These are phyloP conservation scores for Pseudozyma hubeiensis DNA, from an alignment of 1,284 basidiomycete genomes.

Conservation along the genomic window DNA sequence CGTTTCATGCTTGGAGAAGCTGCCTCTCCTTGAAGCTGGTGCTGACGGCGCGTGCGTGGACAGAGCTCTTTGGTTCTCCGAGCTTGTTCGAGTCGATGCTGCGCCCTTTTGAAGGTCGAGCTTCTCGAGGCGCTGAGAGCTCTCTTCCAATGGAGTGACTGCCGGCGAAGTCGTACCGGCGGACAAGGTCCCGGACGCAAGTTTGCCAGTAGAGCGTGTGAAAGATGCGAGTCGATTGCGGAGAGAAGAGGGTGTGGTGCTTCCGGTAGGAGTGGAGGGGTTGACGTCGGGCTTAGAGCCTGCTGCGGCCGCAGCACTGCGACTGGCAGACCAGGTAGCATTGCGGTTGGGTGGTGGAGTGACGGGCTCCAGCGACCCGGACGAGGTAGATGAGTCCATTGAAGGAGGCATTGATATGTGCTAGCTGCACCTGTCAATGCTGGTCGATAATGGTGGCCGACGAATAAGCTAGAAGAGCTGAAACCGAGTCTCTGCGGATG, in stretches of 20 bases:
- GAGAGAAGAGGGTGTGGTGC: slow-evolving; percentile 17
- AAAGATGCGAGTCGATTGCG: slow-evolving; percentile 34
- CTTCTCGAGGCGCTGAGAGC: slow-evolving; percentile 15
- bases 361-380: slow-evolving; percentile 27
- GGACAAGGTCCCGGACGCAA: slow-evolving; percentile 10
- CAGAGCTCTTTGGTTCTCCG: background rate
- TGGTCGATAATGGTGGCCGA: background rate
- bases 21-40: slow-evolving; percentile 11
- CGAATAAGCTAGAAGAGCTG: background rate
- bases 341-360: slow-evolving; percentile 40
- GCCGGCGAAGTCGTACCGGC: slow-evolving; percentile 13
- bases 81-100: background rate
- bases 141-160: slow-evolving; percentile 12
- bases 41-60: slow-evolving; percentile 10
- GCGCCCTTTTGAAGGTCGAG: slow-evolving; percentile 23
- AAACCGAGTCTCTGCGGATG: too few relatives aligned
- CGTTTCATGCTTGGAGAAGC: slow-evolving; percentile 5
- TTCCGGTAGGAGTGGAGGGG: slow-evolving; percentile 1
- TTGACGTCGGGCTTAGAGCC: slow-evolving; percentile 14
- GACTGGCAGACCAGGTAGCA: slow-evolving; percentile 28
- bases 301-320: slow-evolving; percentile 2
- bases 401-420: slow-evolving; percentile 26
- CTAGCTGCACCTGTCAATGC: background rate
- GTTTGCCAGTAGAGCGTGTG: slow-evolving; percentile 36
- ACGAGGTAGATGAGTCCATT: slow-evolving; percentile 27